Conservation (phyloP, 768 basidiomycete species). For the Agaricus blazei region DNA sequence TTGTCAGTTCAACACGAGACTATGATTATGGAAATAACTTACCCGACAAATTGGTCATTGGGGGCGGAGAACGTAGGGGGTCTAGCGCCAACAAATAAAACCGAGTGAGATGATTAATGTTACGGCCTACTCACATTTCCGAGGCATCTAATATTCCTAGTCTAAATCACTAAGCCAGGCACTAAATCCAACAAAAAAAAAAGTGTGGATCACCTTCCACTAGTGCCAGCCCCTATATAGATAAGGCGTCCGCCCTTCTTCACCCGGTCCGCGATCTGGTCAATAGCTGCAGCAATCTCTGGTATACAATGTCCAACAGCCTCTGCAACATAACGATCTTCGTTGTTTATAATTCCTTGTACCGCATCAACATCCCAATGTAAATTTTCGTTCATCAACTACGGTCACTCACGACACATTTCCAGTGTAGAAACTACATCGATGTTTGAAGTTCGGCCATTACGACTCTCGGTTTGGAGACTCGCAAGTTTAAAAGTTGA, state of each 20-base stretch:
- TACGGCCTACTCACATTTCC: constrained; percentile 17
- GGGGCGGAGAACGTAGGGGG: constrained; percentile 23
- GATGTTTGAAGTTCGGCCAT: constrained; percentile 20
- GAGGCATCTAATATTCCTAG: constrained; percentile 29
- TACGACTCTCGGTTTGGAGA: constrained; percentile 23
- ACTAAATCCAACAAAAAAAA: background rate
- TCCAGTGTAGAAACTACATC: constrained; percentile 25
- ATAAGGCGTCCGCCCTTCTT: constrained; percentile 24
- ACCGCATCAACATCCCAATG: background rate
- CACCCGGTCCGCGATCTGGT: constrained; percentile 23
- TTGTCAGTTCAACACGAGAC: background rate
- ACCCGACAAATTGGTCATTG: constrained; percentile 20
- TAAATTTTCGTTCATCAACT: background rate
- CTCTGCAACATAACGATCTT: constrained; percentile 21
- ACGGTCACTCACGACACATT: constrained; percentile 21
- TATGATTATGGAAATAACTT: background rate
- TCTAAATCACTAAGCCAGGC: background rate
- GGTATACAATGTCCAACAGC: constrained; percentile 23
- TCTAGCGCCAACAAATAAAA: constrained; percentile 7
- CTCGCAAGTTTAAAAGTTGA: background rate
- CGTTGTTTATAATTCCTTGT: constrained; percentile 25
- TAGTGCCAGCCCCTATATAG: constrained; percentile 32
- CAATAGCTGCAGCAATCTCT: constrained; percentile 23
- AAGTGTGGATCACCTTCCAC: constrained; percentile 21
- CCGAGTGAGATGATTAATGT: background rate